phyloP scores from a whole-genome alignment of 768 basidiomycete species.

The Serendipita sp. region DNA sequence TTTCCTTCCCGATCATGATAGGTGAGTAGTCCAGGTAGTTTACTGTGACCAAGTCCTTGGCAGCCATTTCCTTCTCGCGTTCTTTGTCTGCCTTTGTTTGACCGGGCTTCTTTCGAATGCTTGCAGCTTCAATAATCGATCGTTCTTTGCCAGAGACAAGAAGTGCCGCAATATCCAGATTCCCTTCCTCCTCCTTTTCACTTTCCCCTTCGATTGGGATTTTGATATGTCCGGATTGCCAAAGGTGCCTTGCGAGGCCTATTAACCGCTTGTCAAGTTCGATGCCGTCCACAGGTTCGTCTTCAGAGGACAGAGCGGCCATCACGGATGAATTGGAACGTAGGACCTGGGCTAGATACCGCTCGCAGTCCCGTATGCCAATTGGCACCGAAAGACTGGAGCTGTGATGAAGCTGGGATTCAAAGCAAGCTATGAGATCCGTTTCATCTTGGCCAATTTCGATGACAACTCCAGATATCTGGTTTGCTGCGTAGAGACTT shows the following conservation, averaged over 20 bases:
- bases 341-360: constrained; percentile 59
- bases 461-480: constrained; percentile 57
- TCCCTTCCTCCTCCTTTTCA: constrained; percentile 61
- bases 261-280: constrained; percentile 36
- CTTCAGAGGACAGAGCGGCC: constrained; percentile 39
- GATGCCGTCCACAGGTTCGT: constrained; percentile 27
- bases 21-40: constrained; percentile 51
- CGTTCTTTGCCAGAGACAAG: constrained; percentile 84
- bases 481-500: constrained; percentile 64
- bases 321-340: constrained; percentile 52
- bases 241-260: constrained; percentile 49
- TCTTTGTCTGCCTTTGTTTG: constrained; percentile 67
- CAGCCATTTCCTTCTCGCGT: constrained; percentile 67
- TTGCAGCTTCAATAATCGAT: constrained; percentile 71
- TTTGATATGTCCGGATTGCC: constrained; percentile 49
- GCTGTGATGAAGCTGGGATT: constrained; percentile 44
- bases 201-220: constrained; percentile 64
- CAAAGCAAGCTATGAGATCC: constrained; percentile 64
- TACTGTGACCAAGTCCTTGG: constrained; percentile 64
- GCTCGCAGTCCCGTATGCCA: constrained; percentile 57
- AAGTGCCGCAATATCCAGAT: constrained; percentile 81
- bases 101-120: constrained; percentile 61
- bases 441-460: constrained; percentile 67
- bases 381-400: constrained; percentile 42
- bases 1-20: constrained; percentile 68